phyloP scores from a whole-genome alignment of 2,329 filamentous ascomycete species.

The Rachicladosporium sp. region DNA sequence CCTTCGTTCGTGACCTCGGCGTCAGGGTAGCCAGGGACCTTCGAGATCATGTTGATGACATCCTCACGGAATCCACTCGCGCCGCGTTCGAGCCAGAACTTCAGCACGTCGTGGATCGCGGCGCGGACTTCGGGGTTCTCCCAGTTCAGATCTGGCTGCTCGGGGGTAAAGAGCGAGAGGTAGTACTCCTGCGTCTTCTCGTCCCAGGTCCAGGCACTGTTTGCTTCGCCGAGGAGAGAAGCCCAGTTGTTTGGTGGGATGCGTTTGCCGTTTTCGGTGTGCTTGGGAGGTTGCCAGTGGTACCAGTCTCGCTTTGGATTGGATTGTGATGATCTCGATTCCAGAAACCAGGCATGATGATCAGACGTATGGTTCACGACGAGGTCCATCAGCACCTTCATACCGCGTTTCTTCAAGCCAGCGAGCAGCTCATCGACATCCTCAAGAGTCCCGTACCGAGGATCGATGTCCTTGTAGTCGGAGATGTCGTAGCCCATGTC shows the following conservation, averaged over 20 bases:
- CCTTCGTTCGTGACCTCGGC: conserved; percentile 29
- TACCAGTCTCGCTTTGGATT: conserved; percentile 50
- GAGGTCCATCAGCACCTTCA: conserved; percentile 31
- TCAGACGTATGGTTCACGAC: conserved; percentile 21
- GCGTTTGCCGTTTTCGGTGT: conserved; percentile 40
- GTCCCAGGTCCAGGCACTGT: conserved; percentile 34
- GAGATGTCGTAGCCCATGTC: conserved; percentile 43
- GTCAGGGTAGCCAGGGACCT: conserved; percentile 31
- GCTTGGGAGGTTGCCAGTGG: conserved; percentile 50
- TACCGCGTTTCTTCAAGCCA: conserved; percentile 31
- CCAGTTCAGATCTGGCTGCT: conserved; percentile 39
- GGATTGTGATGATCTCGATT: conserved; percentile 38
- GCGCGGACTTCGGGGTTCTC: conserved; percentile 32
- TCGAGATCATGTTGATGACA: conserved; percentile 38
- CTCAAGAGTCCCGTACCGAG: conserved; percentile 33
- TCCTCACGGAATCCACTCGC: conserved; percentile 37
- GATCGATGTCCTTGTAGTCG: conserved; percentile 36
- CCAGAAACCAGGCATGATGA: conserved; percentile 47
- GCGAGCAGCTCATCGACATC: conserved; percentile 35
- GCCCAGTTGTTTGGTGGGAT: conserved; percentile 47
- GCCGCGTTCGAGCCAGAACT: conserved; percentile 37
- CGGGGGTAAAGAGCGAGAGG: conserved; percentile 33
- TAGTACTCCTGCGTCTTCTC: conserved; percentile 36
- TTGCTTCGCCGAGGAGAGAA: conserved; percentile 26
- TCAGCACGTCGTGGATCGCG: conserved; percentile 35